Percentiles rank a stretch among this genome's conserved stretches.
These are phyloP conservation scores for Huiozyma naganishii DNA, from an alignment of 805 yeast genomes.

Conservation along the genomic window DNA sequence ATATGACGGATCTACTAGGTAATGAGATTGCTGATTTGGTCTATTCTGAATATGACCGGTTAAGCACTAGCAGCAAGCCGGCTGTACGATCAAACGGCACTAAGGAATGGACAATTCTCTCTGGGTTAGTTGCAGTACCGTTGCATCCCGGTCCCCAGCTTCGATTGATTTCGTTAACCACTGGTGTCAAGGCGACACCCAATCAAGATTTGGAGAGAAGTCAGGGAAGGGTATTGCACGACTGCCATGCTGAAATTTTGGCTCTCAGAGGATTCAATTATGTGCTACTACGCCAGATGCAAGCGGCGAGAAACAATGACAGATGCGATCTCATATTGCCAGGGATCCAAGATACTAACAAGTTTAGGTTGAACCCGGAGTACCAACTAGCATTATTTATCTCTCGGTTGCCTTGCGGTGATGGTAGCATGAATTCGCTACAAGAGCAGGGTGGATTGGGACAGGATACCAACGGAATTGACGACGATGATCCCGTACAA, in stretches of 20 bases:
- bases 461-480: constrained; percentile 8
- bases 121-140: constrained; percentile 49
- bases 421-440: constrained; percentile 52
- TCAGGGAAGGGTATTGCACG: constrained; percentile 64
- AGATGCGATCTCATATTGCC: constrained; percentile 6
- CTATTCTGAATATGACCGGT: constrained; percentile 20
- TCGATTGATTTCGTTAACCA: constrained; percentile 42
- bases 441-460: constrained; percentile 6
- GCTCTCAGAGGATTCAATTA: constrained; percentile 62
- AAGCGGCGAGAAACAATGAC: constrained; percentile 5
- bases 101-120: constrained; percentile 75
- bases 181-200: constrained; percentile 79
- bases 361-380: constrained; percentile 27
- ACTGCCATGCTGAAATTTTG: constrained; percentile 82
- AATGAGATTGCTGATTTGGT: constrained; percentile 14
- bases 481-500: constrained; percentile 17
- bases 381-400: constrained; percentile 48
- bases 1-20: constrained; percentile 5
- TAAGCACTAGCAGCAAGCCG: constrained; percentile 46
- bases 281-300: constrained; percentile 41
- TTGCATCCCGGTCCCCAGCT: constrained; percentile 11
- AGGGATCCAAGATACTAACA: neutral
- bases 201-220: constrained; percentile 32
- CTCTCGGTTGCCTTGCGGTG: constrained; percentile 87
- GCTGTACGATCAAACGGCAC: constrained; percentile 47